These are phyloP conservation scores for Penicillium sp. DNA, from an alignment of 2,329 filamentous ascomycete genomes.

Conservation along the genomic window DNA sequence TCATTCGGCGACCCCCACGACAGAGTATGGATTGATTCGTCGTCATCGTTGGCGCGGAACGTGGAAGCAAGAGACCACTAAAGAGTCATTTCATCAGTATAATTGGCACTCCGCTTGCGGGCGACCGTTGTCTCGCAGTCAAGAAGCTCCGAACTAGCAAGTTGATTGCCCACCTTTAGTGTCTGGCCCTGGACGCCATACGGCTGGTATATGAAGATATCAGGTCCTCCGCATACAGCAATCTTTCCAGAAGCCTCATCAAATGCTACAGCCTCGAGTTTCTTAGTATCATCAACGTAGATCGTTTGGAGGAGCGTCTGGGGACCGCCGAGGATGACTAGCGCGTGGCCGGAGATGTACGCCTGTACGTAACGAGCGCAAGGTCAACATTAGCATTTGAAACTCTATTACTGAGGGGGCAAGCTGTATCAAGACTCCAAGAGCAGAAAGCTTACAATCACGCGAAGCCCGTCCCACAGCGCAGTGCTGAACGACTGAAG, in stretches of 20 bases:
- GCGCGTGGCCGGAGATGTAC: conserved; percentile 86
- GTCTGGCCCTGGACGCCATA: conserved; percentile 69
- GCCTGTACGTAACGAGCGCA: conserved; percentile 54
- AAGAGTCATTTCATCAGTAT: conserved; percentile 22
- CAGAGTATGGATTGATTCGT: conserved; percentile 57
- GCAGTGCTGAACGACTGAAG: conserved; percentile 76
- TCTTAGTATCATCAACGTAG: conserved; percentile 73
- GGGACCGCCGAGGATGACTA: conserved; percentile 77
- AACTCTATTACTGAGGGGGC: background rate
- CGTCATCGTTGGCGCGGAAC: conserved; percentile 48
- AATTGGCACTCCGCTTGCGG: background rate
- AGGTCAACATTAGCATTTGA: conserved; percentile 15
- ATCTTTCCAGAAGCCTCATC: conserved; percentile 85
- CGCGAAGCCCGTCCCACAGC: conserved; percentile 70
- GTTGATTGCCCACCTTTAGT: conserved; percentile 63
- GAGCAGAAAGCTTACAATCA: conserved; percentile 62
- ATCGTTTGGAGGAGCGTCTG: conserved; percentile 82
- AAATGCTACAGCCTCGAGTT: conserved; percentile 75
- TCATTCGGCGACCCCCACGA: conserved; percentile 90
- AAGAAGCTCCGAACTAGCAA: conserved; percentile 15
- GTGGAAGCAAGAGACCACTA: conserved; percentile 62
- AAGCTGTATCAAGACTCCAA: background rate
- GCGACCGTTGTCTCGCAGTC: background rate
- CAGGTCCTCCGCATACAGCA: conserved; percentile 67
- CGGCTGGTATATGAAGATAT: conserved; percentile 77